These are phyloP conservation scores for Allium cepa DNA, from an alignment of 106 monocot genomes.

Conservation along the genomic window DNA sequence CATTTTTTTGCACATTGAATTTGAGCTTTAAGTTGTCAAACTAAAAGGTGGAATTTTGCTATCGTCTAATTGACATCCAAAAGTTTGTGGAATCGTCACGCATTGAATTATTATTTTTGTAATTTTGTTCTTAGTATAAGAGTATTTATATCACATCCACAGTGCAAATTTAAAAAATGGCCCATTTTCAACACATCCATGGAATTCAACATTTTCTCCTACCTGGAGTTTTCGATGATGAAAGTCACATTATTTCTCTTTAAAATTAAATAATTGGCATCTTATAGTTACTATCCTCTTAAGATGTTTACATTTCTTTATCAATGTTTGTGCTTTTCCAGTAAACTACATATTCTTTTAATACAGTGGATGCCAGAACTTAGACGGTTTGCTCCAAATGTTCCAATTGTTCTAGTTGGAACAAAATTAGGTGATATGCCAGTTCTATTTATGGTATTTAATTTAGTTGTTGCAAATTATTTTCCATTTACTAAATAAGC, in stretches of 20 bases:
- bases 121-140: not conserved
- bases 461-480: no score
- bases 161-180: not conserved
- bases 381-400: constrained; percentile 79
- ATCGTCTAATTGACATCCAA: no score
- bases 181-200: no score
- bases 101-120: not conserved
- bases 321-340: not conserved
- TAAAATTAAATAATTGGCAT: not conserved
- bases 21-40: no score
- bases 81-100: no score
- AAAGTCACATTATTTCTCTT: not conserved
- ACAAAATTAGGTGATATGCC: constrained; percentile 66
- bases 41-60: no score
- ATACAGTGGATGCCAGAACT: constrained; percentile 96
- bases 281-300: not conserved
- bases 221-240: not conserved
- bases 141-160: not conserved
- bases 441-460: not conserved
- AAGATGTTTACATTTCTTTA: not conserved
- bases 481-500: no score
- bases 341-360: not conserved
- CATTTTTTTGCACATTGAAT: no score
- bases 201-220: no score
- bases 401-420: constrained; percentile 84